phyloP scores from a whole-genome alignment of 306 rosid genomes.

The Trifolium pratense region DNA sequence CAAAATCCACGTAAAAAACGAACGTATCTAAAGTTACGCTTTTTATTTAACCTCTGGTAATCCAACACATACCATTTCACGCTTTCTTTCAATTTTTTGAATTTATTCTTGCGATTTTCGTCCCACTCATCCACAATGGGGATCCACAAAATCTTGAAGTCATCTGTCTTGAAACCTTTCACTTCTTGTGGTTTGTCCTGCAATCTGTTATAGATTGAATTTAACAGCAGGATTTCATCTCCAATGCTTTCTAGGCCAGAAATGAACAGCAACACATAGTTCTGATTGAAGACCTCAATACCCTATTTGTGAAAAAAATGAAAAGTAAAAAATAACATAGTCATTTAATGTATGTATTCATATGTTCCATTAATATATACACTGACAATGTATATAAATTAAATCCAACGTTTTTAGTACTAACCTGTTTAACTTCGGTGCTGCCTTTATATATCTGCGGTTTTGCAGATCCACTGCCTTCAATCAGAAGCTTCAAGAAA shows the following conservation, averaged over 20 bases:
- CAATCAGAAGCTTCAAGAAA: slow-evolving; percentile 34
- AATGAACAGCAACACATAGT: slow-evolving; percentile 41
- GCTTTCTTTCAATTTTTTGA: background rate
- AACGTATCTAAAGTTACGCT: background rate
- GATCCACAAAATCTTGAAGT: slow-evolving; percentile 47
- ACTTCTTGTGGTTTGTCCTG: slow-evolving; percentile 15
- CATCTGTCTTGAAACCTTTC: slow-evolving; percentile 38
- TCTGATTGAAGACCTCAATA: slow-evolving; percentile 43
- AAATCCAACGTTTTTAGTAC: background rate
- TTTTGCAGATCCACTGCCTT: background rate
- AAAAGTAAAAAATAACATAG: background rate
- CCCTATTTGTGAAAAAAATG: slow-evolving; percentile 17
- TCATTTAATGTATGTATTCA: background rate
- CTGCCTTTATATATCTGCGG: slow-evolving; percentile 25
- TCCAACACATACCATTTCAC: slow-evolving; percentile 30
- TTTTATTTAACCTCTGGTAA: background rate
- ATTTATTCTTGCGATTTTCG: background rate
- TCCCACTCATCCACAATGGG: slow-evolving; percentile 41
- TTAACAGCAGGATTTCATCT: slow-evolving; percentile 42
- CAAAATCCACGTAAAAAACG: background rate
- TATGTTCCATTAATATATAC: background rate
- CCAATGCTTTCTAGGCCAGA: slow-evolving; percentile 31
- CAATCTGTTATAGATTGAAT: slow-evolving; percentile 29
- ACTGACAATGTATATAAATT: no score
- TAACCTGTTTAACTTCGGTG: slow-evolving; percentile 6